These are phyloP conservation scores for Calendula officinalis DNA, from an alignment of 129 eudicot species.

Conservation along the genomic window DNA sequence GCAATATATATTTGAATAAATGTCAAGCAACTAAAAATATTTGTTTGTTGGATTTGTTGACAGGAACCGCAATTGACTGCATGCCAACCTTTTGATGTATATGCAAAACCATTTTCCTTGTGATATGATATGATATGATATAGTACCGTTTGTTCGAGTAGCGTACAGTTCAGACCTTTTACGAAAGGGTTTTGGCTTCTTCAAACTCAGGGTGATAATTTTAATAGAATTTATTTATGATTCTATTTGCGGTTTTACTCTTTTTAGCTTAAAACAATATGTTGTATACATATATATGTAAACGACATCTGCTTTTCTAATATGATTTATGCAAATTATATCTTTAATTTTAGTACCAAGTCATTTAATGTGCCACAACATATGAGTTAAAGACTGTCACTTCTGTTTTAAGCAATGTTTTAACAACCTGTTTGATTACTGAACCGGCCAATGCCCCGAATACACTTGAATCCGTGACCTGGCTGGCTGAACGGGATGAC, in stretches of 20 bases:
- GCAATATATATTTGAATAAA: background rate
- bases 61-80: slow-evolving; percentile 96
- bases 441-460: no score
- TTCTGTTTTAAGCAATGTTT: no score
- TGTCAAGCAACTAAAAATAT: background rate
- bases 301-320: no score
- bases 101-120: slow-evolving; percentile 35
- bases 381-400: no score
- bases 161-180: slow-evolving; percentile 12
- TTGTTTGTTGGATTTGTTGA: slow-evolving; percentile 7
- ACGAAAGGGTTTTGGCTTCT: slow-evolving; percentile 9
- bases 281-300: no score
- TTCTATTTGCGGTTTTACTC: background rate
- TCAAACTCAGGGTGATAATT: background rate
- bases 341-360: no score
- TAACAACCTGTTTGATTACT: no score
- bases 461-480: no score
- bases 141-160: slow-evolving; percentile 1
- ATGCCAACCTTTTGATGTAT: slow-evolving; percentile 39
- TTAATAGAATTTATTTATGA: background rate
- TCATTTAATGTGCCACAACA: no score
- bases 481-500: no score
- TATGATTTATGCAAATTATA: no score
- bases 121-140: slow-evolving; percentile 1
- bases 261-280: no score